phyloP scores from a whole-genome alignment of 805 yeast species.

The Lipomyces japonicus region DNA sequence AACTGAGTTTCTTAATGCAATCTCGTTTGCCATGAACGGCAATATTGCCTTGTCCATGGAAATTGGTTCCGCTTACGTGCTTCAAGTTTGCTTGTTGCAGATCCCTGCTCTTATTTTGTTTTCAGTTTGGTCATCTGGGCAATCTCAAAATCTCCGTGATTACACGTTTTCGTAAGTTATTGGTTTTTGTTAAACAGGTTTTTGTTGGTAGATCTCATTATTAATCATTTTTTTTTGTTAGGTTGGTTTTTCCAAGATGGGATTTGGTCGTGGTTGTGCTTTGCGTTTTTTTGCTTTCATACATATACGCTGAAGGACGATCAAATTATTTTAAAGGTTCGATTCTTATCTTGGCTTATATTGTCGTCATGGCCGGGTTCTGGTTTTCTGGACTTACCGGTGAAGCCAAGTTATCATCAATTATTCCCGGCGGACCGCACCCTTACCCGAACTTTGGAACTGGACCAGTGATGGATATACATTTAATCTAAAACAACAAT shows the following conservation, averaged over 20 bases:
- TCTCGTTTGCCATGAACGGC: constrained; percentile 92
- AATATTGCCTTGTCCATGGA: constrained; percentile 96
- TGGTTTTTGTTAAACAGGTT: not conserved
- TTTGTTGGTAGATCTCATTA: constrained; percentile 9
- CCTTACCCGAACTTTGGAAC: not conserved
- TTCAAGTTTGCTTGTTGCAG: constrained; percentile 90
- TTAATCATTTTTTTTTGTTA: too few species aligned
- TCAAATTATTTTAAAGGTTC: constrained; percentile 91
- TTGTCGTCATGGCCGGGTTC: constrained; percentile 75
- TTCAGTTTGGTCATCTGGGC: constrained; percentile 17
- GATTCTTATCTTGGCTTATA: constrained; percentile 72
- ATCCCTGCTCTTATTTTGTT: constrained; percentile 83
- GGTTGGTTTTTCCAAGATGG: constrained; percentile 92
- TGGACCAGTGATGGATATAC: not conserved
- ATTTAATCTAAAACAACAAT: too few species aligned
- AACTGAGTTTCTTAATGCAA: constrained; percentile 94
- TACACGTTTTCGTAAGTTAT: constrained; percentile 26
- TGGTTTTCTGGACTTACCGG: constrained; percentile 54
- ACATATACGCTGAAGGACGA: constrained; percentile 94
- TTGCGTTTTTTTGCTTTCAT: constrained; percentile 84
- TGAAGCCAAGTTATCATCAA: constrained; percentile 27
- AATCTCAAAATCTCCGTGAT: constrained; percentile 31
- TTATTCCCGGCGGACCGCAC: not conserved
- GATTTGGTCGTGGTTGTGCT: constrained; percentile 81
- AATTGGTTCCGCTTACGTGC: constrained; percentile 94